A percentile compares a stretch with the other conserved stretches of the same genome.
These are phyloP conservation scores for Themeda triandra DNA, from an alignment of 176 grass and related monocot species.

Conservation along the genomic window DNA sequence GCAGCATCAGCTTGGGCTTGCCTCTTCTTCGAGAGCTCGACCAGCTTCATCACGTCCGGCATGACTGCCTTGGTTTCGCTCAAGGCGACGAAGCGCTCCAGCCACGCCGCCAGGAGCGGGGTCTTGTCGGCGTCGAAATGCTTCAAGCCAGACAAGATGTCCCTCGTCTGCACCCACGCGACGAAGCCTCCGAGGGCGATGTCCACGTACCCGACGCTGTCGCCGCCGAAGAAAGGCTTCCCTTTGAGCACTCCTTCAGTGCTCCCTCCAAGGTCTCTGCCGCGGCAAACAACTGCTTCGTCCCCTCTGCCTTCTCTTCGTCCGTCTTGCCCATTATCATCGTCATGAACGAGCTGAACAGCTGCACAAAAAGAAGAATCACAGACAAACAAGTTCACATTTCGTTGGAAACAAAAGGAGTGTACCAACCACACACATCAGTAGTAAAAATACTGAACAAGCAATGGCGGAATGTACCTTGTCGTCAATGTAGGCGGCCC, in stretches of 20 bases:
- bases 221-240: conserved; percentile 29
- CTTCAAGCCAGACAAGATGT: neutral
- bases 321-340: neutral
- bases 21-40: conserved; percentile 11
- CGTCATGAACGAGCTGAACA: neutral
- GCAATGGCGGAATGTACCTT: neutral
- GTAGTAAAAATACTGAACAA: neutral
- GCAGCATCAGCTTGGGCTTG: neutral
- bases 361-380: neutral
- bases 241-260: conserved; percentile 19
- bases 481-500: neutral
- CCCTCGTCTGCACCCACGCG: neutral
- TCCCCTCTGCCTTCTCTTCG: conserved; percentile 16
- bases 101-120: conserved; percentile 38
- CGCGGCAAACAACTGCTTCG: neutral
- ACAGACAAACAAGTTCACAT: neutral
- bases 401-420: neutral
- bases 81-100: conserved; percentile 22
- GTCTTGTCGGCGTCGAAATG: conserved; percentile 25
- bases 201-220: conserved; percentile 2
- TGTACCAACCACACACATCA: no score
- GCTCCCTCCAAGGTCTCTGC: conserved; percentile 21
- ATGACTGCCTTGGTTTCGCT: conserved; percentile 15
- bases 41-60: conserved; percentile 18
- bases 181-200: neutral